These are phyloP conservation scores for Teunomyces aglyptinius DNA, from an alignment of 805 yeast genomes.

Conservation along the genomic window DNA sequence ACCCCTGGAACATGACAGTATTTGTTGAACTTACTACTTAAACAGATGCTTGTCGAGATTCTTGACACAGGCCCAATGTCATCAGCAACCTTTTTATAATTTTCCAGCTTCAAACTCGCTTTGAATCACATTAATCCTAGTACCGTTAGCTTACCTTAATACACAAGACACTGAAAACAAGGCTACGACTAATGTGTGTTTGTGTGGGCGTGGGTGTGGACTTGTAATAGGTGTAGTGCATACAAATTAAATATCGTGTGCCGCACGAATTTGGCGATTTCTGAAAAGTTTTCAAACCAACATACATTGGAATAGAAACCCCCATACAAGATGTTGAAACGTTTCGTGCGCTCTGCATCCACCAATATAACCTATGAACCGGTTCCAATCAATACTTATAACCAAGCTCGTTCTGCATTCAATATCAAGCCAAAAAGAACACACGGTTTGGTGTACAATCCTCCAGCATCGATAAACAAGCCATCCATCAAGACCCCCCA, in stretches of 20 bases:
- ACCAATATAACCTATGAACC: slow-evolving; percentile 30
- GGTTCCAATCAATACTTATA: slow-evolving; percentile 53
- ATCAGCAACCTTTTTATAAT: too few relatives aligned
- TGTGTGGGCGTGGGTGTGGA: too few relatives aligned
- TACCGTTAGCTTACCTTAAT: too few relatives aligned
- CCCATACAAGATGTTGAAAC: slow-evolving; percentile 7
- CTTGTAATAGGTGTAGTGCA: too few relatives aligned
- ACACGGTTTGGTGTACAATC: slow-evolving; percentile 62
- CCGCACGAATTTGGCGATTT: not conserved
- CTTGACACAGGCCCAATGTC: too few relatives aligned
- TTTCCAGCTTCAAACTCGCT: too few relatives aligned
- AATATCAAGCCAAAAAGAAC: slow-evolving; percentile 58
- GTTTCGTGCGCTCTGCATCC: slow-evolving; percentile 10
- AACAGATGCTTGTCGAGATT: too few relatives aligned
- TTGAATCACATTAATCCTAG: too few relatives aligned
- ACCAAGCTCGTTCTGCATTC: slow-evolving; percentile 60
- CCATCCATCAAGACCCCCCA: slow-evolving; percentile 62
- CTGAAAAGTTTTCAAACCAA: slow-evolving; percentile 1
- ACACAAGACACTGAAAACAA: too few relatives aligned
- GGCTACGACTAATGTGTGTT: too few relatives aligned
- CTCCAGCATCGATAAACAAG: slow-evolving; percentile 47
- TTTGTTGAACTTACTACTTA: too few relatives aligned
- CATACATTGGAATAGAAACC: not conserved
- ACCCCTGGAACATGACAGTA: too few relatives aligned
- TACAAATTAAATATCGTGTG: not conserved